phyloP scores from a whole-genome alignment of 306 rosid species.

The Gynostemma pentaphyllum region DNA sequence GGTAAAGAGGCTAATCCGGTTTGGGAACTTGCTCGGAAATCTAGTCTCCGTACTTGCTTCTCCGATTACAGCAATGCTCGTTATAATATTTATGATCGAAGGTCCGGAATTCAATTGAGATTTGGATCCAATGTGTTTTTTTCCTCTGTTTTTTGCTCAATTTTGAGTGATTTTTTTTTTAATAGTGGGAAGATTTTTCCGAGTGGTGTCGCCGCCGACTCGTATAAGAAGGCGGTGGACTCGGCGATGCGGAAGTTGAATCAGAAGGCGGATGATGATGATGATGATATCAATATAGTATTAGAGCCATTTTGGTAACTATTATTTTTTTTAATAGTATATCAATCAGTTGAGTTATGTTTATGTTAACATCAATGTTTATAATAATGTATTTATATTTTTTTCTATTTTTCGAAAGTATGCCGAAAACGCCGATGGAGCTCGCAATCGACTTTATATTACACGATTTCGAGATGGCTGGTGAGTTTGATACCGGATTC shows the following conservation, averaged over 20 bases:
- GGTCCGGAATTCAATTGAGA: conserved; percentile 31
- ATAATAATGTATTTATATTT: not conserved
- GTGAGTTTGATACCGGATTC: conserved; percentile 24
- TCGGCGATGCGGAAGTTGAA: conserved; percentile 61
- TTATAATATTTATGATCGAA: conserved; percentile 76
- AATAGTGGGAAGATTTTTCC: conserved; percentile 71
- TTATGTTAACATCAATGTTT: too few species aligned
- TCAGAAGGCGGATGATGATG: conserved; percentile 31
- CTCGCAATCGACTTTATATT: conserved; percentile 80
- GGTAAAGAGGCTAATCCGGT: conserved; percentile 67
- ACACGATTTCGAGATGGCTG: conserved; percentile 99
- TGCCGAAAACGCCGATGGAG: conserved; percentile 64
- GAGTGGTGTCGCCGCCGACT: conserved; percentile 73
- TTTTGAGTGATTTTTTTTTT: not conserved
- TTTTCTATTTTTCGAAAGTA: conserved; percentile 21
- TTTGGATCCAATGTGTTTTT: not conserved
- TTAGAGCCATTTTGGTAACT: conserved; percentile 49
- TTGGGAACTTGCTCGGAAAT: conserved; percentile 75
- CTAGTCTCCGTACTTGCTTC: conserved; percentile 63
- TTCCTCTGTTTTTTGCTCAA: not conserved
- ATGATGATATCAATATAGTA: conserved; percentile 18
- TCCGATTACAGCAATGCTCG: conserved; percentile 94
- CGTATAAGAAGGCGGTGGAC: conserved; percentile 84
- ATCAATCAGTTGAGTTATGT: too few species aligned
- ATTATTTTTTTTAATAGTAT: too few species aligned